Evolutionary conservation across 345 rosid genomes (phyloP).

Genomic region (Camelina hispida): DNA sequence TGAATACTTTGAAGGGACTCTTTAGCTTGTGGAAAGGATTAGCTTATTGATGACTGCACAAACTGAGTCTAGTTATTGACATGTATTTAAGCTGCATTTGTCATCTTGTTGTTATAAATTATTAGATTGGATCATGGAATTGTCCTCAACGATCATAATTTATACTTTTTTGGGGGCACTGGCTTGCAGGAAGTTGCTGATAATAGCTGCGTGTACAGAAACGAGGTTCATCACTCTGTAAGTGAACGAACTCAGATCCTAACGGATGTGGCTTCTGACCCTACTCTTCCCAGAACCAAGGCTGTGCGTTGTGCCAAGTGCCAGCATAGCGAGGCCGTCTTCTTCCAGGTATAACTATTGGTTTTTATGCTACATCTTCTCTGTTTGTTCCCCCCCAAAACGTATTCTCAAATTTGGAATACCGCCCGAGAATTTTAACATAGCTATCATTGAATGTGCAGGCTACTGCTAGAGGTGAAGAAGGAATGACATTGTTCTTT

Average conservation of each 20-base stretch:
- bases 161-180: not conserved
- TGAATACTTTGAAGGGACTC: not conserved
- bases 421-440: not conserved
- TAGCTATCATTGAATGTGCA: slow-evolving; percentile 36
- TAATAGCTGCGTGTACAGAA: slow-evolving; percentile 63
- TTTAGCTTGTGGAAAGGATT: not conserved
- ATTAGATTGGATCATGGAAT: not conserved
- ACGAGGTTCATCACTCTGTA: slow-evolving; percentile 72
- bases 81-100: not conserved
- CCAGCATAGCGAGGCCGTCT: slow-evolving; percentile 67
- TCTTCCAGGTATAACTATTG: slow-evolving; percentile 61
- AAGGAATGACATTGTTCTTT: slow-evolving; percentile 85
- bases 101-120: not conserved
- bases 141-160: not conserved
- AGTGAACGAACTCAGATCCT: slow-evolving; percentile 70
- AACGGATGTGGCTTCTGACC: slow-evolving; percentile 78
- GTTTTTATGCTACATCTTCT: not conserved
- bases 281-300: slow-evolving; percentile 83
- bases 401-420: not conserved
- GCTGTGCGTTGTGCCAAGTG: slow-evolving; percentile 57
- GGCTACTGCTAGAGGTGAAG: slow-evolving; percentile 91
- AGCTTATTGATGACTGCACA: not conserved
- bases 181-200: slow-evolving; percentile 64
- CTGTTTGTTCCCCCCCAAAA: slow-evolving; percentile 2
- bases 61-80: not conserved